phyloP scores from a whole-genome alignment of 768 basidiomycete species.

The Mycena haematopus region DNA sequence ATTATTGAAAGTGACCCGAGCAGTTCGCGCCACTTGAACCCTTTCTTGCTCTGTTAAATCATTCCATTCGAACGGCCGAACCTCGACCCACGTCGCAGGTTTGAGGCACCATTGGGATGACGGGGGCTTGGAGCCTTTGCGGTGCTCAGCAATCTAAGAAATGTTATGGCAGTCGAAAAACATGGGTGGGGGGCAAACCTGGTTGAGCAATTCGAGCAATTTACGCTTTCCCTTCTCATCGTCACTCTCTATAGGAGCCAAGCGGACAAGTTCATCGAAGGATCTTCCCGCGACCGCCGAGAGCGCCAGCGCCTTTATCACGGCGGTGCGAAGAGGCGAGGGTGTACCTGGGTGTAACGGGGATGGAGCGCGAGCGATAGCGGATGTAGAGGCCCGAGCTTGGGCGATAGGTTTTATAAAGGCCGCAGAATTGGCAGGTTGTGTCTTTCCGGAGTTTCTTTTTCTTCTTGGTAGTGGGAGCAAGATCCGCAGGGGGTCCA shows the following conservation, averaged over 20 bases:
- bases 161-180: not conserved
- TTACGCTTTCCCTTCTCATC: conserved; percentile 10
- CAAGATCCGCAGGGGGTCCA: conserved; percentile 47
- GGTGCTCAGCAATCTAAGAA: conserved; percentile 58
- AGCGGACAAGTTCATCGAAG: conserved; percentile 50
- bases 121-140: conserved; percentile 37
- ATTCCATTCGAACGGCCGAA: conserved; percentile 71
- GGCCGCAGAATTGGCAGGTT: not conserved
- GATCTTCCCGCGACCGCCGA: conserved; percentile 46
- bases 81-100: conserved; percentile 65
- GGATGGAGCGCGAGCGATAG: conserved; percentile 36
- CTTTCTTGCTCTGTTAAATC: conserved; percentile 56
- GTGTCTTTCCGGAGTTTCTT: conserved; percentile 28
- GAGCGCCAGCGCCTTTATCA: conserved; percentile 62
- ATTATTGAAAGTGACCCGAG: conserved; percentile 52
- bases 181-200: conserved; percentile 12
- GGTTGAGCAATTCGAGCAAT: conserved; percentile 18
- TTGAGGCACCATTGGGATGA: conserved; percentile 59
- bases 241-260: conserved; percentile 14
- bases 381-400: conserved; percentile 40
- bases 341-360: conserved; percentile 37
- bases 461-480: conserved; percentile 39
- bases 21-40: conserved; percentile 55
- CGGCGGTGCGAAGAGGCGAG: conserved; percentile 43
- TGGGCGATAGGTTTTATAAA: conserved; percentile 40